These are phyloP conservation scores for Diplodia mutila DNA, from an alignment of 2,329 filamentous ascomycete species.

Conservation along the genomic window DNA sequence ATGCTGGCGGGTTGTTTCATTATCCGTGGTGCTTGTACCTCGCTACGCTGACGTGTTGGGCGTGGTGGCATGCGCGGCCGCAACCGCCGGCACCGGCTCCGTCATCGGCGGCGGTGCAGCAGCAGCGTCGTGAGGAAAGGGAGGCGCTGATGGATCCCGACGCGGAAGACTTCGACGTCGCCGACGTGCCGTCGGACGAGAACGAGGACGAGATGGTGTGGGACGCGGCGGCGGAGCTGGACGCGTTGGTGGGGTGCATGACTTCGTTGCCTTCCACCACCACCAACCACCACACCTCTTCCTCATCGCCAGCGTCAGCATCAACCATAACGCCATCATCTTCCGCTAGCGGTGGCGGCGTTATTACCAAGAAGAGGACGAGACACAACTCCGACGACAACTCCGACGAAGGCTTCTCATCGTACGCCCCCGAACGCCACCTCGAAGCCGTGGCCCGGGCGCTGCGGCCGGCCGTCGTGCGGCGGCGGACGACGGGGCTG, in stretches of 20 bases:
- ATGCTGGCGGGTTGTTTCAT: slow-evolving; percentile 60
- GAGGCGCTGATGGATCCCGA: slow-evolving; percentile 7
- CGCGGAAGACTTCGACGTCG: slow-evolving; percentile 6
- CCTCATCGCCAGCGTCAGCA: not conserved
- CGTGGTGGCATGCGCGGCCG: slow-evolving; percentile 55
- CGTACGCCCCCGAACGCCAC: not conserved
- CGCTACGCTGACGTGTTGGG: slow-evolving; percentile 62
- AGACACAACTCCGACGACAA: too few relatives aligned
- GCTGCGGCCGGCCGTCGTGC: slow-evolving; percentile 27
- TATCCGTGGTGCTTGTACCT: slow-evolving; percentile 67
- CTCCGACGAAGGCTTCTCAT: too few relatives aligned
- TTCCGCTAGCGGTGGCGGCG: too few relatives aligned
- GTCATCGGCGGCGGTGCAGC: slow-evolving; percentile 3
- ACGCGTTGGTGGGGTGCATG: slow-evolving; percentile 47
- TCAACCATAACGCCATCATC: too few relatives aligned
- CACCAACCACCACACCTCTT: too few relatives aligned
- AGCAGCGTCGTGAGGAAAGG: not conserved
- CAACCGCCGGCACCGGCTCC: not conserved
- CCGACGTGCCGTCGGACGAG: slow-evolving; percentile 15
- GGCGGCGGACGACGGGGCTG: slow-evolving; percentile 56
- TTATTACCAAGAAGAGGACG: too few relatives aligned
- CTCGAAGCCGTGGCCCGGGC: not conserved
- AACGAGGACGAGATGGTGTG: slow-evolving; percentile 55
- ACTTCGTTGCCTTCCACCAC: slow-evolving; percentile 35
- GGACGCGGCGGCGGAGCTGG: slow-evolving; percentile 57